These are phyloP conservation scores for Ganoderma meredithae DNA, from an alignment of 1,284 basidiomycete species.

Conservation along the genomic window DNA sequence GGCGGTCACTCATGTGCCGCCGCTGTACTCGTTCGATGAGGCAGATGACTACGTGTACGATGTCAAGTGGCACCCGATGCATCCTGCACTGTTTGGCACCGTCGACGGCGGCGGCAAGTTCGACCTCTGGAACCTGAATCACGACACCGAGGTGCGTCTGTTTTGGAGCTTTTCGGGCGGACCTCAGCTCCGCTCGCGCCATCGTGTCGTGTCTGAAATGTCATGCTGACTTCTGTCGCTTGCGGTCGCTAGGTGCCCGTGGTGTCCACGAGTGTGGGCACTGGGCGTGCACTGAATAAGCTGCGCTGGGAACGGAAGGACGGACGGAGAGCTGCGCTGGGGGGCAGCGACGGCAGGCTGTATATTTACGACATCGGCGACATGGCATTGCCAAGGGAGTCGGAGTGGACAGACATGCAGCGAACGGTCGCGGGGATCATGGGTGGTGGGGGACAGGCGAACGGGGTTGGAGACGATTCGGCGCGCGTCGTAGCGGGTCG, in stretches of 20 bases:
- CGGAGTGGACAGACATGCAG: conserved; percentile 91
- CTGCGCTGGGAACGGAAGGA: conserved; percentile 92
- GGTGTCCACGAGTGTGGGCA: conserved; percentile 76
- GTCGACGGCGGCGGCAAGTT: conserved; percentile 96
- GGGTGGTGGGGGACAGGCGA: conserved; percentile 62
- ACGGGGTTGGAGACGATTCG: conserved; percentile 57
- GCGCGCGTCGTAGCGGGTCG: conserved; percentile 54
- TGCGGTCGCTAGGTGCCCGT: conserved; percentile 69
- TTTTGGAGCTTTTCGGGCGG: not conserved
- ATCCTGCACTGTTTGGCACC: conserved; percentile 93
- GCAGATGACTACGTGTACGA: conserved; percentile 99
- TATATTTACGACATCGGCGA: conserved; percentile 97
- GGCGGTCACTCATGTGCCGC: conserved; percentile 62
- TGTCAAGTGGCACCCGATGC: conserved; percentile 95
- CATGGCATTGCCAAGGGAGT: conserved; percentile 82
- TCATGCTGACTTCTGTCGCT: not conserved
- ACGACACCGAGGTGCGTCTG: conserved; percentile 86
- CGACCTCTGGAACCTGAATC: conserved; percentile 96
- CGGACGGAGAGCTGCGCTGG: conserved; percentile 84
- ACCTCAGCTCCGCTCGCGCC: conserved; percentile 3
- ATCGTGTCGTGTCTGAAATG: not conserved
- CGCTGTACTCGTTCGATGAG: conserved; percentile 94
- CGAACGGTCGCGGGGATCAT: conserved; percentile 75
- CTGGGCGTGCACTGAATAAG: conserved; percentile 91
- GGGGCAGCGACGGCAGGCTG: conserved; percentile 90